Evolutionary conservation across 108 stramenopile species (phyloP).

Genomic region (Nitzschia inconspicua): DNA sequence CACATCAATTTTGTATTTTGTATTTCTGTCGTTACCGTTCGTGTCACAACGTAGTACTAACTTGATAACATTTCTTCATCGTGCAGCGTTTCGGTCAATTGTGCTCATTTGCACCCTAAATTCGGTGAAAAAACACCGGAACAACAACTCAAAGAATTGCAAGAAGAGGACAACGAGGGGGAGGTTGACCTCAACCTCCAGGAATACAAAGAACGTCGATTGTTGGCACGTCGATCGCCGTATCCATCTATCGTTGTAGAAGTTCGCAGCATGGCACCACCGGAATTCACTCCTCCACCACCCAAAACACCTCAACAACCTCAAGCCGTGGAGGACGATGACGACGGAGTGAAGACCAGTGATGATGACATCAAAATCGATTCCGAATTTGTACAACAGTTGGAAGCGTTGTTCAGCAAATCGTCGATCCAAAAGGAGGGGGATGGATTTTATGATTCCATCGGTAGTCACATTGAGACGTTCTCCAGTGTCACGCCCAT

Average conservation of each 20-base stretch:
- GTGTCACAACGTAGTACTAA: neutral
- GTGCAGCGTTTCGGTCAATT: constrained; percentile 69
- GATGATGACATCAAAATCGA: constrained; percentile 1
- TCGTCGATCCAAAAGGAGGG: constrained; percentile 32
- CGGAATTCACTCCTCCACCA: constrained; percentile 41
- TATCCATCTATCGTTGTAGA: constrained; percentile 82
- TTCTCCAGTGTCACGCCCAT: constrained; percentile 52
- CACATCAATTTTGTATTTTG: no score
- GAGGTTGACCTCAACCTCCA: constrained; percentile 67
- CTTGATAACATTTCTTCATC: neutral
- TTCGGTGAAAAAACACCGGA: constrained; percentile 63
- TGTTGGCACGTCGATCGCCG: constrained; percentile 66
- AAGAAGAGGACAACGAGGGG: constrained; percentile 61
- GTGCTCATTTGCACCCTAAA: constrained; percentile 80
- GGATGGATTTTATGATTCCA: constrained; percentile 66
- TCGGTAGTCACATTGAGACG: constrained; percentile 50
- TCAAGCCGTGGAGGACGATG: constrained; percentile 4
- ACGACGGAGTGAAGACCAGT: neutral
- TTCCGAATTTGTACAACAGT: constrained; percentile 53
- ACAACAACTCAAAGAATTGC: constrained; percentile 52
- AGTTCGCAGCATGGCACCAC: constrained; percentile 66
- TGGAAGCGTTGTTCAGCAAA: constrained; percentile 70
- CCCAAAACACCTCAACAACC: constrained; percentile 7
- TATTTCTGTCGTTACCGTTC: no score
- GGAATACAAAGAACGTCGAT: constrained; percentile 60